A percentile compares a stretch with the other conserved stretches of the same genome.
These are phyloP conservation scores for Hyphopichia burtonii DNA, from an alignment of 1,139 yeast genomes.

Conservation along the genomic window DNA sequence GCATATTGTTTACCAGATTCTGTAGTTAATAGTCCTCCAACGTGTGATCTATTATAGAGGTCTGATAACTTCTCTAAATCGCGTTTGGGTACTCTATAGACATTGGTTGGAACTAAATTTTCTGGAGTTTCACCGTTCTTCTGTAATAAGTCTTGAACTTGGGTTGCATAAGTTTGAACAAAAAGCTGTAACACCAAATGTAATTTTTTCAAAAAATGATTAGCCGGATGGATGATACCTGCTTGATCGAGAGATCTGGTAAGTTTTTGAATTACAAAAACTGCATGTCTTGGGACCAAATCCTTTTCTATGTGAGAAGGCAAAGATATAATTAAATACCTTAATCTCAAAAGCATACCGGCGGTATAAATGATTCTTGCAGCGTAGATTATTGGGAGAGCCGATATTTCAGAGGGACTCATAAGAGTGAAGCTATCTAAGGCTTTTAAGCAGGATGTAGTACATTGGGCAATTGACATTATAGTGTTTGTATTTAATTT, in stretches of 20 bases:
- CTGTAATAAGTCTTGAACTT: constrained; percentile 37
- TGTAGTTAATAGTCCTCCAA: constrained; percentile 9
- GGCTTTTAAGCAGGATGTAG: constrained; percentile 54
- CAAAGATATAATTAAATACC: constrained; percentile 54
- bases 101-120: constrained; percentile 16
- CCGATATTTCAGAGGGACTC: constrained; percentile 44
- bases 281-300: constrained; percentile 50
- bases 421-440: constrained; percentile 49
- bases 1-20: constrained; percentile 12
- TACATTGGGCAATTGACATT: constrained; percentile 48
- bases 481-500: constrained; percentile 27
- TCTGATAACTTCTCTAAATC: constrained; percentile 16
- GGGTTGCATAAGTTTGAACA: constrained; percentile 59
- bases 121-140: constrained; percentile 27
- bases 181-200: constrained; percentile 56
- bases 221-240: constrained; percentile 39
- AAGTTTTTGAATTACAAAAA: constrained; percentile 43
- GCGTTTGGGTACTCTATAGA: constrained; percentile 9
- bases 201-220: constrained; percentile 52
- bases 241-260: constrained; percentile 39
- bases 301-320: constrained; percentile 51
- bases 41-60: constrained; percentile 6
- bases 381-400: constrained; percentile 61
- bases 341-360: constrained; percentile 60
- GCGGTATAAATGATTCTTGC: constrained; percentile 68